Evolutionary conservation across 2,329 filamentous ascomycete genomes (phyloP).

Genomic region (Akanthomyces dipterigenus): DNA sequence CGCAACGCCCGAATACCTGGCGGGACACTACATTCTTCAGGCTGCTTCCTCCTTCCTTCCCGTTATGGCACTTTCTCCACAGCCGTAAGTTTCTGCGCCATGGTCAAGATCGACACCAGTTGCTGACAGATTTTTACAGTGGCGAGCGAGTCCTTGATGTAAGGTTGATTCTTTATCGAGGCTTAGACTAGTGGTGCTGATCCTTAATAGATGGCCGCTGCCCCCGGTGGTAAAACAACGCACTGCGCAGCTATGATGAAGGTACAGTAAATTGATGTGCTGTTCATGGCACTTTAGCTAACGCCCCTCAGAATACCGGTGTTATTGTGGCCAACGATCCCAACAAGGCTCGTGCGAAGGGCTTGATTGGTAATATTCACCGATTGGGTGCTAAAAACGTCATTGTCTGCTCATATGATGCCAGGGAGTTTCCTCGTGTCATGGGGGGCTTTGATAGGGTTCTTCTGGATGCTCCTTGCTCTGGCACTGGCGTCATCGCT

Average conservation of each 20-base stretch:
- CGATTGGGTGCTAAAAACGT: constrained; percentile 89
- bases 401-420: constrained; percentile 92
- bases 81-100: constrained; percentile 51
- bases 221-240: constrained; percentile 92
- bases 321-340: constrained; percentile 95
- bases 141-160: constrained; percentile 73
- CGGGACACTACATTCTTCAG: constrained; percentile 96
- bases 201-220: constrained; percentile 64
- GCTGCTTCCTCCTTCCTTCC: constrained; percentile 94
- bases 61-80: constrained; percentile 93
- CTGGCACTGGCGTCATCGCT: constrained; percentile 92
- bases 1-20: constrained; percentile 94
- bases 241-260: constrained; percentile 94
- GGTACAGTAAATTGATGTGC: neutral
- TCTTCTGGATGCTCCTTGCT: constrained; percentile 89
- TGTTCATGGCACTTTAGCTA: neutral
- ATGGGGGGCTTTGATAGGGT: constrained; percentile 96
- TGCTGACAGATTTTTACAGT: neutral
- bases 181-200: neutral
- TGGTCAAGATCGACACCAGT: neutral
- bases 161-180: neutral
- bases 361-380: constrained; percentile 96
- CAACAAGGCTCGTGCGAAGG: constrained; percentile 88
- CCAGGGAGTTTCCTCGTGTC: constrained; percentile 85
- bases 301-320: constrained; percentile 62